Evolutionary conservation across 352 stramenopile genomes (phyloP), one percentile per base, ranked within the genome.

Genomic region (Phytophthora citricola): DNA sequence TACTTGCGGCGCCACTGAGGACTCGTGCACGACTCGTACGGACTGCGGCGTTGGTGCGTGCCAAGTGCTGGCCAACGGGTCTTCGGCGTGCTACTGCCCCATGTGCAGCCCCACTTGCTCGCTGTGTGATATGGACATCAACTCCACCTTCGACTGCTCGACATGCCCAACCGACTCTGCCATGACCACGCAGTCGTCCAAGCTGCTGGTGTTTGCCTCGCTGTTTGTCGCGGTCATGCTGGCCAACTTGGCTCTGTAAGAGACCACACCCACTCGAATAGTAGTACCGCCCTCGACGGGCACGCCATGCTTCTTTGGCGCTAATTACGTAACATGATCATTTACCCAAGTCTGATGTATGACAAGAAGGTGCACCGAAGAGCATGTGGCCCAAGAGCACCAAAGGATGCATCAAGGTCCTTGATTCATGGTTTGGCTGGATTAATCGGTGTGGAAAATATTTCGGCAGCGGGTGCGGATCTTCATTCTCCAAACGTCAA

Each of bases 1-100:
- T 34, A 87, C 79, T 1, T 89, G 79, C 49, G 79, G 79, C 15
- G 76, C 78, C 8, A 85, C 74, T 0, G 77, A 86, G 58, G 77
- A 86, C 39, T 73, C 60, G 14, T 86, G 77, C 47, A 77, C 71
- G 10, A 78, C 66, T 2, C 78, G 72, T 41, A 81, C 69, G 20
- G 63, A 79, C 41, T 86, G 77, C 39, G 75, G 75, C 10, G 64
- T 76, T 50, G 77, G 77, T 11, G 66, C 65, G 4, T 86, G 77
- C 50, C 71, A 86, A 29, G 69, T 81, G 26, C 55, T 76, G n/a
- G 46, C 67, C 10, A 86, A 83, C 55, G 77, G 77, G 12, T 83
- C 74, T 7, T 78, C 71, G 8, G 69, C 69, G 4, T 86, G 77
- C 55, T 86, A 73, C 54, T 86, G 77, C 66, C 69, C 71, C 9